Base-by-base conservation (phyloP, 2,329 filamentous ascomycete species). In the Hypoxylon sp. region DNA sequence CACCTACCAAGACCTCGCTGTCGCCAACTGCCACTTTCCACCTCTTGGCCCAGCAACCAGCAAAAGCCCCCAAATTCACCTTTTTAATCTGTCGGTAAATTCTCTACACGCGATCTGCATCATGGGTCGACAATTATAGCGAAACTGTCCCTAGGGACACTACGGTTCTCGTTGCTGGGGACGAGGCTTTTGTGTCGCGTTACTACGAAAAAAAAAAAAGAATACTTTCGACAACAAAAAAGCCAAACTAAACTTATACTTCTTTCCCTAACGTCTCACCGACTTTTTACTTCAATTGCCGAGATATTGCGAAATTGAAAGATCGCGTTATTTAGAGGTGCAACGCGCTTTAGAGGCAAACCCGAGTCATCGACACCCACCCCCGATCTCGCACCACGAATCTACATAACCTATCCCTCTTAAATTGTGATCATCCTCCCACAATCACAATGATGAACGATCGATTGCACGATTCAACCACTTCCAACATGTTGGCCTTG, bases 401-500 rank as follows among this genome's bases (percentile, higher is more conserved):
- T 20, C 43, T 56, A 43, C 24, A 53, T 59, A 17, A 41, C 47
- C 15, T 51, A 22, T 48, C 30, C 24, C 39, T 53, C 56, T 50
- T 20, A 53, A 17, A 49, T 20, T 41, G 41, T 49, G 59, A 32
- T 61, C 37, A 46, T 22, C 59, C 46, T 6, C 17, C 51, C 34
- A 58, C 43, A 41, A 22, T 59, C 55, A 70, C 47, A 57, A 80
- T 80, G 78, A 75, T 76, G 68, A 73, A 77, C 70, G 74, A 78
- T 64, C 69, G 67, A 64, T 73, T 73, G 64, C 75, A 77, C 73
- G 75, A 78, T 41, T 73, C 71, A 55, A 74, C 76, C 62, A 78
- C 77, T 65, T 79, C 79, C 44, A 79, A 80, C 70, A 76, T 82
- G 61, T 73, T 84, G 71, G 79, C 78, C 56, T 83, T 81, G 79